These are phyloP conservation scores for Syncephalastrum racemosum DNA, from an alignment of 371 early-diverging fungal species.

Conservation along the genomic window DNA sequence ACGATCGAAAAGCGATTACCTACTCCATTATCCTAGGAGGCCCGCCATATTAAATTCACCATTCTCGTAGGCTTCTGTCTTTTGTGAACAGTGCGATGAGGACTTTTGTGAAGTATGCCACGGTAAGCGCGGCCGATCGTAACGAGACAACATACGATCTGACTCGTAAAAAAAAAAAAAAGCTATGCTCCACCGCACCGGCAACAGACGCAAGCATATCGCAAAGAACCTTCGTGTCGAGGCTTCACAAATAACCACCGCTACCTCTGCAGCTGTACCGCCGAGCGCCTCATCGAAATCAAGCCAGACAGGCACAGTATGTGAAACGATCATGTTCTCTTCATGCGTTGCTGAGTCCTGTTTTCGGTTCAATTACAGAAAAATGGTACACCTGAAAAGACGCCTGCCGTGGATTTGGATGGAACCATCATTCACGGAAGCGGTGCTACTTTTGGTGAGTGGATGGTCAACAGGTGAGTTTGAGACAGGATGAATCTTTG, in stretches of 20 bases:
- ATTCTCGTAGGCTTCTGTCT: slow-evolving; percentile 52
- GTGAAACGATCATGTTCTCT: not conserved
- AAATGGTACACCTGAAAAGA: not conserved
- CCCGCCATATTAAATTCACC: too few species aligned
- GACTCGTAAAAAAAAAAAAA: not conserved
- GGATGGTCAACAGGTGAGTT: slow-evolving; percentile 63
- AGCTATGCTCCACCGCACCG: slow-evolving; percentile 57
- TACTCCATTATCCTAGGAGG: too few species aligned
- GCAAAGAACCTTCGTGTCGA: slow-evolving; percentile 27
- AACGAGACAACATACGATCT: too few species aligned
- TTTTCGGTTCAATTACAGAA: too few species aligned
- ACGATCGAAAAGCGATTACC: too few species aligned
- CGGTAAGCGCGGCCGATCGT: slow-evolving; percentile 18
- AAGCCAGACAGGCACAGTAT: not conserved
- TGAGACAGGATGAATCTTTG: not conserved
- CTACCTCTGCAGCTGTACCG: not conserved
- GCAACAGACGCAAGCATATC: slow-evolving; percentile 45
- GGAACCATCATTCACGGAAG: slow-evolving; percentile 44
- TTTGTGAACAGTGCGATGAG: slow-evolving; percentile 82
- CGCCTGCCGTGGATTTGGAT: slow-evolving; percentile 35
- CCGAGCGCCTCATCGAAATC: not conserved
- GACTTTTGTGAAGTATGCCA: slow-evolving; percentile 94
- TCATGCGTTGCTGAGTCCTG: too few species aligned
- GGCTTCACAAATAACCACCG: not conserved
- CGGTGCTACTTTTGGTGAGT: slow-evolving; percentile 66